A percentile compares a stretch with the other conserved stretches of the same genome.
These are phyloP conservation scores for Leccinum laetum DNA, from an alignment of 1,284 basidiomycete species.

Conservation along the genomic window DNA sequence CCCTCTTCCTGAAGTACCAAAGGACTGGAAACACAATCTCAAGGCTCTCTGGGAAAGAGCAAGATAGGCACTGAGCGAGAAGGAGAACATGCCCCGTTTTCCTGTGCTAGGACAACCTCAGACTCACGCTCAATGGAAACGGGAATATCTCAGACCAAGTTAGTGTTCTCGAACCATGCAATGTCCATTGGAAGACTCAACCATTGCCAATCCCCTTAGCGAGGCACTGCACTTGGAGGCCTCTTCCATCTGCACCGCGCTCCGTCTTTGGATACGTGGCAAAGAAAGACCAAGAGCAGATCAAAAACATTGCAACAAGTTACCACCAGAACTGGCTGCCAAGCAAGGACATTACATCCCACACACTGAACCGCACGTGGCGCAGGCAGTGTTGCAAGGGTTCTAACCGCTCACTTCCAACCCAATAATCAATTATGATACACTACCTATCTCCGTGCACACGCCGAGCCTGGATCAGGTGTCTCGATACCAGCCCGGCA, in stretches of 20 bases:
- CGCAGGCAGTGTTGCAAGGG: constrained; percentile 84
- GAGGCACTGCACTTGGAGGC: constrained; percentile 87
- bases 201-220: constrained; percentile 41
- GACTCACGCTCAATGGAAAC: constrained; percentile 50
- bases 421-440: constrained; percentile 86
- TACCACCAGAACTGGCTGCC: constrained; percentile 18
- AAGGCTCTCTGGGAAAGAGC: constrained; percentile 70
- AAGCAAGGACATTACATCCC: constrained; percentile 51
- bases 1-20: constrained; percentile 75
- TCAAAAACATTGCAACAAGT: constrained; percentile 46
- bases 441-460: constrained; percentile 76
- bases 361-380: constrained; percentile 71
- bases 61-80: constrained; percentile 50
- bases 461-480: constrained; percentile 48
- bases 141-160: constrained; percentile 67
- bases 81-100: constrained; percentile 30
- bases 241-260: constrained; percentile 63
- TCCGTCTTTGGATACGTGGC: constrained; percentile 95
- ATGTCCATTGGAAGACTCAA: not conserved
- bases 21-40: constrained; percentile 87
- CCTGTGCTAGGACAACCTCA: constrained; percentile 24
- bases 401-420: constrained; percentile 89
- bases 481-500: constrained; percentile 44
- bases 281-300: constrained; percentile 82
- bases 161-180: constrained; percentile 19